Percentiles rank a stretch among this genome's conserved stretches.
These are phyloP conservation scores for Fraxinus dipetala DNA, from an alignment of 305 asterid genomes.

Conservation along the genomic window DNA sequence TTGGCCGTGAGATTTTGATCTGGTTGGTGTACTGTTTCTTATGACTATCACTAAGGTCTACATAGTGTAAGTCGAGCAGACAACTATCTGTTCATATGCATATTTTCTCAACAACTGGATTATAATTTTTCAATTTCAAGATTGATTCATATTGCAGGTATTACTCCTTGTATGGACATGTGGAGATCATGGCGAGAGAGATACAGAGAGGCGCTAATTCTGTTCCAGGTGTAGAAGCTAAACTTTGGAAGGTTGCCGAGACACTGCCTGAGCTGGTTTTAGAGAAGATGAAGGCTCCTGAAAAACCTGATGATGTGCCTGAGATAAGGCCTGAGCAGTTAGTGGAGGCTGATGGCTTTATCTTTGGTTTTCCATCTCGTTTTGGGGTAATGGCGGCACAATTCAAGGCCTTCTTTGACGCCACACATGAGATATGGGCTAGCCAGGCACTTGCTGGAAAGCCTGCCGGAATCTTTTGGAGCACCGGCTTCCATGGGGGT, in stretches of 20 bases:
- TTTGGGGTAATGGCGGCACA: constrained; percentile 97
- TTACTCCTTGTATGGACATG: constrained; percentile 82
- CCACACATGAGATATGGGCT: constrained; percentile 66
- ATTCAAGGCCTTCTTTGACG: constrained; percentile 76
- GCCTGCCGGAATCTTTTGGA: constrained; percentile 95
- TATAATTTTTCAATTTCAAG: background rate
- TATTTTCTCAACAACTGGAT: background rate
- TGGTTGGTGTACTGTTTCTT: background rate
- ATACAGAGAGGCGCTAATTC: constrained; percentile 72
- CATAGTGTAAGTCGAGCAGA: constrained; percentile 54
- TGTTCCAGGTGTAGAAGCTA: constrained; percentile 79
- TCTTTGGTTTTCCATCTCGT: constrained; percentile 86
- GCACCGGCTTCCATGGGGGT: constrained; percentile 97
- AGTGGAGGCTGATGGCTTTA: constrained; percentile 84
- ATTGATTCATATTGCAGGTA: constrained; percentile 38
- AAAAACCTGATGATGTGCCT: constrained; percentile 68
- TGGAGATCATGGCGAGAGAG: constrained; percentile 82
- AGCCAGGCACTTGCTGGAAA: constrained; percentile 88
- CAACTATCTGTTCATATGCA: background rate
- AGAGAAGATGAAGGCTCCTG: constrained; percentile 84
- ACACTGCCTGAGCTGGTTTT: constrained; percentile 58
- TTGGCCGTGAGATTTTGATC: background rate
- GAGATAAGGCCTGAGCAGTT: constrained; percentile 74
- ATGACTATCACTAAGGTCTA: constrained; percentile 55
- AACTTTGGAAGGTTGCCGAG: constrained; percentile 92